Evolutionary conservation across 352 stramenopile genomes (phyloP).

Genomic region (Pythium rhizo-oryzae): DNA sequence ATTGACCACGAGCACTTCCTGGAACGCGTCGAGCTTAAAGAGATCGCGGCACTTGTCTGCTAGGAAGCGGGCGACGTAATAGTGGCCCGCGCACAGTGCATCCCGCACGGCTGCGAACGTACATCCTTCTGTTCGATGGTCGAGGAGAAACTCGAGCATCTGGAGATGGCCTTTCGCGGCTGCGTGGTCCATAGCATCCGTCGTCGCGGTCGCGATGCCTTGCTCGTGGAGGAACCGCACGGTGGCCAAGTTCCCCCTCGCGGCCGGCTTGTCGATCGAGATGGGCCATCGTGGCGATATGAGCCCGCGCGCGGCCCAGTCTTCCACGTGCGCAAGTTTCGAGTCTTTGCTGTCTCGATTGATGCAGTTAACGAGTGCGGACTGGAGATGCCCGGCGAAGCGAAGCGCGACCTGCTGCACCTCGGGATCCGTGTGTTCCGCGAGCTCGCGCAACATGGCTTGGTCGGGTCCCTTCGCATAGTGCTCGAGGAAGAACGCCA

Average conservation of each 20-base stretch:
- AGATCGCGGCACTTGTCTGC: not conserved
- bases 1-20: not conserved
- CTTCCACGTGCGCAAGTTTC: too few relatives aligned
- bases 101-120: not conserved
- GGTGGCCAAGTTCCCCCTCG: not conserved
- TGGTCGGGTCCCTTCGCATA: not conserved
- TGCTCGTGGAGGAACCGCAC: not conserved
- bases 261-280: not conserved
- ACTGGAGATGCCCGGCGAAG: not conserved
- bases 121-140: not conserved
- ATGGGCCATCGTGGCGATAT: not conserved
- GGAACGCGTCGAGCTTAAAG: not conserved
- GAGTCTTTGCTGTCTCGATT: too few relatives aligned
- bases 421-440: not conserved
- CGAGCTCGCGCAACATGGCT: not conserved
- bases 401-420: not conserved
- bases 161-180: not conserved
- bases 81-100: not conserved
- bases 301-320: not conserved
- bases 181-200: not conserved
- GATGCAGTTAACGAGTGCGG: too few relatives aligned
- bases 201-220: not conserved
- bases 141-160: not conserved
- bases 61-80: not conserved
- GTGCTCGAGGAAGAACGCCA: not conserved